Percentiles rank a stretch among this genome's conserved stretches.
These are phyloP conservation scores for Ophiostoma novo-ulmi DNA, from an alignment of 2,329 filamentous ascomycete genomes.

Conservation along the genomic window DNA sequence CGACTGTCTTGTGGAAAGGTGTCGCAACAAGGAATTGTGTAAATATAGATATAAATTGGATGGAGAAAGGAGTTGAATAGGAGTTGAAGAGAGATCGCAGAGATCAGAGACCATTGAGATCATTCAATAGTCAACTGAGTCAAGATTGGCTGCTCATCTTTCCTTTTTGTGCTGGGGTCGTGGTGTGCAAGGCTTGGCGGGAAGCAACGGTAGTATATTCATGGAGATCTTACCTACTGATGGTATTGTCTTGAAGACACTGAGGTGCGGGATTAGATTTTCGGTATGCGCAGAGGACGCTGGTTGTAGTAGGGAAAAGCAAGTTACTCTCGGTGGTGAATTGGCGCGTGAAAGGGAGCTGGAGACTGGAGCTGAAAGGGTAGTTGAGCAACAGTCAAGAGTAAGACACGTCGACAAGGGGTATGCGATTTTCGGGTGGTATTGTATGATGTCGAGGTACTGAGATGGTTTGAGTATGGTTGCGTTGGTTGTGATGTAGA, in stretches of 20 bases:
- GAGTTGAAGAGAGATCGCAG: not conserved
- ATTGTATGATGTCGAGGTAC: not conserved
- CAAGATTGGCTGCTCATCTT: constrained; percentile 3
- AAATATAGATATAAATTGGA: not conserved
- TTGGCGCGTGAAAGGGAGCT: not conserved
- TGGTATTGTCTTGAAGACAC: constrained; percentile 7
- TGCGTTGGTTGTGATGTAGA: not conserved
- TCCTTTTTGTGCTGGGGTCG: constrained; percentile 10
- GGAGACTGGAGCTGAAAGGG: not conserved
- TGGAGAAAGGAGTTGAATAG: not conserved
- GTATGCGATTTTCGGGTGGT: not conserved
- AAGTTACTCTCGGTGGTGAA: not conserved
- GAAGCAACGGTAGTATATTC: not conserved
- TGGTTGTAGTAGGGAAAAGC: not conserved
- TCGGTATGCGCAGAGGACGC: not conserved
- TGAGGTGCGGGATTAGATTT: not conserved
- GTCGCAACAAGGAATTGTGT: not conserved
- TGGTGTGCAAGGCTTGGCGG: constrained; percentile 12
- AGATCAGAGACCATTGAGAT: not conserved
- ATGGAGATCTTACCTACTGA: constrained; percentile 5
- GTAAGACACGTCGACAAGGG: not conserved
- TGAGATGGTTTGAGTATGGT: not conserved
- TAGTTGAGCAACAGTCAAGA: not conserved
- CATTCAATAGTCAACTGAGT: not conserved
- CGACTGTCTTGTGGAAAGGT: constrained; percentile 17